These are phyloP conservation scores for Peronospora belbahrii DNA, from an alignment of 352 stramenopile genomes.

Conservation along the genomic window DNA sequence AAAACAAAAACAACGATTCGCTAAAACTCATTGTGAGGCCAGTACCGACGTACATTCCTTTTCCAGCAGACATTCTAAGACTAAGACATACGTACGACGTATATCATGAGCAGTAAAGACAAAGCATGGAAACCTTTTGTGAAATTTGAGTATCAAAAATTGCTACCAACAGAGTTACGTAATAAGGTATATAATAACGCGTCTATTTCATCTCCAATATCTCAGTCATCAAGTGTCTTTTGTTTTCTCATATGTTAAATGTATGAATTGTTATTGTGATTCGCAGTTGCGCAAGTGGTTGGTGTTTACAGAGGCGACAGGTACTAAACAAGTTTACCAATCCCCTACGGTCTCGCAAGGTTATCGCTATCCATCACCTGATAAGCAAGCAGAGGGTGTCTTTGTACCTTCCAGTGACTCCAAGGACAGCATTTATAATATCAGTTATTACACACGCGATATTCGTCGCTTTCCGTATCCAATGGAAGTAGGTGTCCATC, in stretches of 20 bases:
- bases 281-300: conserved; percentile 70
- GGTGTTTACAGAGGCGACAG: conserved; percentile 74
- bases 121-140: conserved; percentile 74
- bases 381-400: conserved; percentile 53
- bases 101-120: conserved; percentile 57
- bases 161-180: conserved; percentile 58
- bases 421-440: conserved; percentile 84
- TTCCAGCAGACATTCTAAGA: conserved; percentile 3
- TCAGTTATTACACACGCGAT: conserved; percentile 86
- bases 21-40: conserved; percentile 9
- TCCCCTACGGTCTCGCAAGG: conserved; percentile 50
- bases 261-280: background rate
- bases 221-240: too few relatives aligned
- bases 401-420: conserved; percentile 62
- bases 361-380: conserved; percentile 74
- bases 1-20: conserved; percentile 6
- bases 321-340: conserved; percentile 63
- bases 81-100: too few relatives aligned
- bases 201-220: too few relatives aligned
- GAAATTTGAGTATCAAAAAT: conserved; percentile 67
- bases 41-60: too few relatives aligned
- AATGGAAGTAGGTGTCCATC: conserved; percentile 64
- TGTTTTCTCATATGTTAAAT: background rate
- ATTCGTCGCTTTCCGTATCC: conserved; percentile 61
- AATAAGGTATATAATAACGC: too few relatives aligned